Conservation (phyloP, 805 yeast genomes). For the Wickerhamomyces xylosicus region DNA sequence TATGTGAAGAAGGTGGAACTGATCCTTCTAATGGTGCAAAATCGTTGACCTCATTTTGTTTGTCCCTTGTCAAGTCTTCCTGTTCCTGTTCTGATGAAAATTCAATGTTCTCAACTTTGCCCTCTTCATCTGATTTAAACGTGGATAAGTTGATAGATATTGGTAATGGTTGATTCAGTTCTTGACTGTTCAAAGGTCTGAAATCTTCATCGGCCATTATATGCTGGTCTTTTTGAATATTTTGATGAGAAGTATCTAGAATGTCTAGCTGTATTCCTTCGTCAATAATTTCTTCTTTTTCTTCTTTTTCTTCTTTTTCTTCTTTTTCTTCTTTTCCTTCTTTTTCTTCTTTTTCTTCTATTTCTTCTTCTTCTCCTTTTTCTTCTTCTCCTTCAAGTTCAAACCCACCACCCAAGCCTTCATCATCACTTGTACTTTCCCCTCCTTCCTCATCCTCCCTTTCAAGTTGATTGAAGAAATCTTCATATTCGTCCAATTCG, state of each 20-base stretch:
- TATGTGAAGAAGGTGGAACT: no score
- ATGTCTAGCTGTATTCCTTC: neutral
- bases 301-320: neutral
- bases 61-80: constrained; percentile 1
- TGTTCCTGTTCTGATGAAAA: neutral
- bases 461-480: constrained; percentile 13
- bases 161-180: neutral
- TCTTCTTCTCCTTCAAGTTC: neutral
- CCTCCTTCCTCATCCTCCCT: neutral
- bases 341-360: constrained; percentile 24
- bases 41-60: neutral
- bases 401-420: constrained; percentile 3
- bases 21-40: no score
- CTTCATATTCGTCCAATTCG: constrained; percentile 16
- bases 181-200: neutral
- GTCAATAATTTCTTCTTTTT: neutral
- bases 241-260: no score
- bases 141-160: no score
- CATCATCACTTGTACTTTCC: constrained; percentile 1
- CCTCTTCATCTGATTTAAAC: no score
- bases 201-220: neutral
- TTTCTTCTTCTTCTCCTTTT: constrained; percentile 2
- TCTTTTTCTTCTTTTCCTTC: constrained; percentile 1
- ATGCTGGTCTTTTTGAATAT: no score
- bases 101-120: neutral